phyloP scores from a whole-genome alignment of 2,329 filamentous ascomycete species.

The Chalaropsis thielavioides region DNA sequence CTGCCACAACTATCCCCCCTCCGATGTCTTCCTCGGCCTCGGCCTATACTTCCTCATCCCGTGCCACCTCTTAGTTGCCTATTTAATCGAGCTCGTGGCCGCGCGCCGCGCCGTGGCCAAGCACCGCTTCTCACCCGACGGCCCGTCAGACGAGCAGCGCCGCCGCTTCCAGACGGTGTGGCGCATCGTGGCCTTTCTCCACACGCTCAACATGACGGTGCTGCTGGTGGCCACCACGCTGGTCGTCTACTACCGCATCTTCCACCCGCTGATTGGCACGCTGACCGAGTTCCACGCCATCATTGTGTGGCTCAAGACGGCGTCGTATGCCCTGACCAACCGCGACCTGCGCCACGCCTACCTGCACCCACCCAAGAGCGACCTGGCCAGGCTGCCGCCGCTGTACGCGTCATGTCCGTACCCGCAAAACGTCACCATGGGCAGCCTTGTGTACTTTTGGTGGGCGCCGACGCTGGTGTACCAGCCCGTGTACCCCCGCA shows the following conservation, averaged over 20 bases:
- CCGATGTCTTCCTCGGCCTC: slow-evolving; percentile 62
- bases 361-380: slow-evolving; percentile 56
- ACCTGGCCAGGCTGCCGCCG: slow-evolving; percentile 58
- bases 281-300: slow-evolving; percentile 82
- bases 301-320: slow-evolving; percentile 90
- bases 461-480: slow-evolving; percentile 94
- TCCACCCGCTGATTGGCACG: slow-evolving; percentile 88
- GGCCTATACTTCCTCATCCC: slow-evolving; percentile 77
- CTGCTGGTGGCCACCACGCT: slow-evolving; percentile 69
- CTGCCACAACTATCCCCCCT: slow-evolving; percentile 72
- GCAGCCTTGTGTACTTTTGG: slow-evolving; percentile 91
- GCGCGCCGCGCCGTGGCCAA: slow-evolving; percentile 56
- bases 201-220: slow-evolving; percentile 69
- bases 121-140: slow-evolving; percentile 27
- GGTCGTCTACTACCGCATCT: slow-evolving; percentile 78
- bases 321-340: slow-evolving; percentile 93
- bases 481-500: slow-evolving; percentile 88
- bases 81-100: slow-evolving; percentile 73
- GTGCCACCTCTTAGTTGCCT: slow-evolving; percentile 79
- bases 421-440: slow-evolving; percentile 75
- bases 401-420: slow-evolving; percentile 77
- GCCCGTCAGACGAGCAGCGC: slow-evolving; percentile 42
- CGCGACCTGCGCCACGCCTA: slow-evolving; percentile 85
- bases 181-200: slow-evolving; percentile 64
- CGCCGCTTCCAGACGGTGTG: slow-evolving; percentile 60